phyloP scores from a whole-genome alignment of 495 filamentous ascomycete species.

The Annulohypoxylon moriforme region DNA sequence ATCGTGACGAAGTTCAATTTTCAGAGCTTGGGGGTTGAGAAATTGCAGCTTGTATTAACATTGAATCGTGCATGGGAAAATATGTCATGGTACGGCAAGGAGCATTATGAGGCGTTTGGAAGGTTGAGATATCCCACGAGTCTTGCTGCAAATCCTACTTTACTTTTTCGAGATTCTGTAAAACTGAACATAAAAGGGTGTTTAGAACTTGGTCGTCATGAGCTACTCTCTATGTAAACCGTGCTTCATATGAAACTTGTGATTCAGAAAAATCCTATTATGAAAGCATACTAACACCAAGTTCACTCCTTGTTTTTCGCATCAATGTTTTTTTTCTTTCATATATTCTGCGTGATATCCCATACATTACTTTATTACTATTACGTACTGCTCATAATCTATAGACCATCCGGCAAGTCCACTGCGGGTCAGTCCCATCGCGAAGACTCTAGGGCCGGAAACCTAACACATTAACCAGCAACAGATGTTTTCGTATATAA shows the following conservation, averaged over 20 bases:
- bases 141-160: constrained; percentile 15
- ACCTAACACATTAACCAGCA: background rate
- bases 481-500: constrained; percentile 4
- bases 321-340: background rate
- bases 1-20: background rate
- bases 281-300: background rate
- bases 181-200: background rate
- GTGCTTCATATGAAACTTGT: background rate
- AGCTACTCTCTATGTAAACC: background rate
- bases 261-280: background rate
- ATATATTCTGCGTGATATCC: background rate
- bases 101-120: constrained; percentile 29
- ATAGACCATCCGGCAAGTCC: background rate
- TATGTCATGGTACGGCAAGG: background rate
- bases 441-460: background rate
- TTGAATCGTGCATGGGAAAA: background rate
- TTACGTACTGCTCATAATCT: constrained; percentile 2
- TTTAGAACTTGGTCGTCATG: background rate
- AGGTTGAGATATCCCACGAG: constrained; percentile 10
- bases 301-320: background rate
- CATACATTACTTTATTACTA: background rate
- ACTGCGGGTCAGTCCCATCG: constrained; percentile 11
- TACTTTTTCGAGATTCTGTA: background rate
- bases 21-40: background rate
- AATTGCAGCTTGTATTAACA: background rate